Base-by-base conservation (phyloP, 2,329 filamentous ascomycete genomes). In the Sclerotinia spermophila region DNA sequence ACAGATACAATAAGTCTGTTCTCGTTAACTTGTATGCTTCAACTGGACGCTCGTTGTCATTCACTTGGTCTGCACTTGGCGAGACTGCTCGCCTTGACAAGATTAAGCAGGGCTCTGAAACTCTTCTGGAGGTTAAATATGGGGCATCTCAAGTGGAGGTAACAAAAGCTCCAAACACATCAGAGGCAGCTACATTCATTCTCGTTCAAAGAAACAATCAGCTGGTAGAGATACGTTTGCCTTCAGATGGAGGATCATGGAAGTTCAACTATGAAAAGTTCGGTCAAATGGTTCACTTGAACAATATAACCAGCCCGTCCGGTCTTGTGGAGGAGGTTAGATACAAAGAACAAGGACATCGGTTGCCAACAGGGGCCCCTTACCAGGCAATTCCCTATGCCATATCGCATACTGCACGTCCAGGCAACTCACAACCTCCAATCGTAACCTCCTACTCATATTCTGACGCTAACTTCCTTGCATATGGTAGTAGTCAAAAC, bases 81-180 rank as follows among this genome's bases (percentile, higher is more conserved):
- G 67, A 68, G 21, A 38, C 8, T 19, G 33, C 56, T 19, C 56
- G 56, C 30, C 67, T 68, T 35, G 44, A 68, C 11, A 68, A 44
- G n/a, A 62, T 68, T n/a, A 30, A 55, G n/a, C 67, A 68, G 2
- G 67, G 67, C 2, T 68, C 56, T 15, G 67, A 68, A 19, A 27
- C 40, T 35, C 67, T 68, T 11, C 67, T 68, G 33, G 67, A 68
- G 10, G n/a, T 68, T 13, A 61, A 68, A 24, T 68, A 68, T 60
- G 67, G 35, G 19, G 7, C 24, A 27, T 53, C 55, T 30, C 67
- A 68, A 53, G 33, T 33, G 21, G 56, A 62, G 3, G 55, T 68
- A 61, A 68, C 42, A n/a, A 61, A 42, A 17, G 67, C 67, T 10
- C 67, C 67, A 7, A 62, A 55, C 15, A 68, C 56, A n/a, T 11